Base-by-base conservation (phyloP, 73 alveolate species). In the Uronychia binucleata region DNA sequence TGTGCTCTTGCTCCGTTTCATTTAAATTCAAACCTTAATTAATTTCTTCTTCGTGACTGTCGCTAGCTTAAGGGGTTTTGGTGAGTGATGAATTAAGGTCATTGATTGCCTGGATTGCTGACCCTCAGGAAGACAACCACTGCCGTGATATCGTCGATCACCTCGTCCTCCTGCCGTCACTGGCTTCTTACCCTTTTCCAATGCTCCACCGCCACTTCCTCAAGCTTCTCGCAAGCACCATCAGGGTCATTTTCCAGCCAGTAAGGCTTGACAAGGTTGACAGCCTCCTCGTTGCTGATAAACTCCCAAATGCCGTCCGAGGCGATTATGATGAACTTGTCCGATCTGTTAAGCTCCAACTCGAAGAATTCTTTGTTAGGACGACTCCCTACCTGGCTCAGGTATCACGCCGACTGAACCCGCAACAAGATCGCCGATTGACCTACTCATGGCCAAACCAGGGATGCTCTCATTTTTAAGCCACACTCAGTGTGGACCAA, bases 401-500 rank as follows among this genome's bases (percentile, higher is more conserved):
- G 77, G 78, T 29, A 85, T 84, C 26, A 83, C 91, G 5, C 95
- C 95, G 0, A 89, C 95, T 1, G 89, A 76, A 1, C 82, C 77
- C 1, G 95, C 95, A 26, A 90, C 90, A 14, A 85, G 57, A 57
- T 90, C 95, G 0, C 95, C 95, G 26, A 90, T 29, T 1, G 93
- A 90, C n/a, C 95, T 27, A 32, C 90, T 83, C 95, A 90, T 90
- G 0, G 95, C 95, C 30, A 90, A 88, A 5, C 95, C 95, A 0
- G 95, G 95, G 19, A 90, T 81, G 33, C 77, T 80, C 77, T 90
- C 85, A 33, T 77, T 82, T 74, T 90, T 90, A 8, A 90, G 88
- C 95, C 95, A 90, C 27, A 90, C 95, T 57, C 95, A 33, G 14
- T 89, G 58, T 0, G 95, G 95, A 1, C 95, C 95, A 25, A 97